These are phyloP conservation scores for Colletotrichum sp. DNA, from an alignment of 2,329 filamentous ascomycete species.

Conservation along the genomic window DNA sequence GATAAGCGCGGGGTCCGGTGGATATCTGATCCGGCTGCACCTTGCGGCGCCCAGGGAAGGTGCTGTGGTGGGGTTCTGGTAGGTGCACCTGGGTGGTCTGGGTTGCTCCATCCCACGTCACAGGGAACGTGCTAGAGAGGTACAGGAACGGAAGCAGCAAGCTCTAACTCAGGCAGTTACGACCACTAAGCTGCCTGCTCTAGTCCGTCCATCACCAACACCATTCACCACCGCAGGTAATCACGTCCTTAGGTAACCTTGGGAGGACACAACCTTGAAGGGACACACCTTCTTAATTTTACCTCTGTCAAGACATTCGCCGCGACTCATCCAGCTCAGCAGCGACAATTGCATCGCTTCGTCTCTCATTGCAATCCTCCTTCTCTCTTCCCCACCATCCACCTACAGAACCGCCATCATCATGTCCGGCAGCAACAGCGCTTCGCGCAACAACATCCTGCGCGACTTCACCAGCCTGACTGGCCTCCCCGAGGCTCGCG, in stretches of 20 bases:
- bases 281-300: neutral
- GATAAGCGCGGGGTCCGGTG: slow-evolving; percentile 1
- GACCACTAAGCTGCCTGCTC: slow-evolving; percentile 17
- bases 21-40: neutral
- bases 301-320: neutral
- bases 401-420: neutral
- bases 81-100: neutral
- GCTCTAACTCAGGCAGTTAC: slow-evolving; percentile 13
- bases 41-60: neutral
- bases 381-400: neutral
- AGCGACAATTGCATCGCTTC: neutral
- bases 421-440: slow-evolving; percentile 20
- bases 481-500: slow-evolving; percentile 15
- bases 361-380: neutral
- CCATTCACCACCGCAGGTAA: neutral
- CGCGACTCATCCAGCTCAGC: neutral
- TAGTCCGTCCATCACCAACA: neutral
- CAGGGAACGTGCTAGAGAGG: slow-evolving; percentile 17
- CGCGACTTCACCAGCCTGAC: slow-evolving; percentile 20
- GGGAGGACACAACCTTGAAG: neutral
- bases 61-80: neutral
- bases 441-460: slow-evolving; percentile 19
- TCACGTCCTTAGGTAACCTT: neutral
- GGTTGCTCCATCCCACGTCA: slow-evolving; percentile 18
- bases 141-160: slow-evolving; percentile 8